Base-by-base conservation (phyloP, 148 eudicot species). In the Fagopyrum esculentum region DNA sequence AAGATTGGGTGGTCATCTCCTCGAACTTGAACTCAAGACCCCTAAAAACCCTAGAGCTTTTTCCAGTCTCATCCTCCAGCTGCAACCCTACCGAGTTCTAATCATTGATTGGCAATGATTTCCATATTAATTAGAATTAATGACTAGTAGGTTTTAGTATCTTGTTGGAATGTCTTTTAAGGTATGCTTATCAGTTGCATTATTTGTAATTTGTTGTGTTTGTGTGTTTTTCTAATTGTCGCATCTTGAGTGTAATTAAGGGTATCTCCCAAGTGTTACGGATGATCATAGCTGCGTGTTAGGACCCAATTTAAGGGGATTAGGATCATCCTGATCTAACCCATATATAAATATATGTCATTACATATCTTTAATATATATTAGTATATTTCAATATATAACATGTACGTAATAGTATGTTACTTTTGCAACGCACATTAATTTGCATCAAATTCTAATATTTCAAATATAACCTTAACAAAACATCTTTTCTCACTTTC, bases 11-110 rank as follows among this genome's bases (percentile, higher is more conserved):
- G 35, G 73, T 73, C 22, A 59, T 55, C 1, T 47, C 50, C 0
- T 66, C 71, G 71, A 40, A 13, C 17, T 66, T 66, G 46, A 43
- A 78, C 66, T 73, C 47, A 50, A 45, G 46, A 44, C 74, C 74
- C 45, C 45, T 40, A 2, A 66, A 40, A 66, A 66, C 71, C 35
- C 71, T 66, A 40, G 71, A 66, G 71, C 71, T 66, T 9, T 66
- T 66, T 17, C 71, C 71, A 6, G 47, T 66, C 47, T 13, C 47
- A 66, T 66, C 71, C 46, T 40, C 71, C 47, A 43, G 16, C 17
- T 61, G 68, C 44, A 19, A 26, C 68, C 9, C 30, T 29, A 29
- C 47, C 15, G 46, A 40, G 11, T 9, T 61, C 30, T 4, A 59
- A 19, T 17, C 10, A 59, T 35, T 6, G 13, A 2, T 15, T 12